Base-by-base conservation (phyloP, 495 filamentous ascomycete species). In the Aspergillus haitiensis region DNA sequence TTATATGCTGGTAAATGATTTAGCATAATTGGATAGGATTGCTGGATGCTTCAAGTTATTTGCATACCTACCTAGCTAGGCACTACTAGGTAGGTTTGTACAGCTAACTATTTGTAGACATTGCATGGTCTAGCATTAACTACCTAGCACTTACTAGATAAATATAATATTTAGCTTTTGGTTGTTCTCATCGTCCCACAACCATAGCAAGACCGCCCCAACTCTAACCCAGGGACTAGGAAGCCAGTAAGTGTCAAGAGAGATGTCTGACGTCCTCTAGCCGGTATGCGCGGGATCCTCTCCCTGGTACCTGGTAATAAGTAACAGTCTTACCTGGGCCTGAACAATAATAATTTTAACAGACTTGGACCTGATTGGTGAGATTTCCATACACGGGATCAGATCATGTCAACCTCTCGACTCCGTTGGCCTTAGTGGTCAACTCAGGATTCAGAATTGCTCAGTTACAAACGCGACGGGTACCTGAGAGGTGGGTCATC, bases 401-500 rank as follows among this genome's bases (percentile, higher is more conserved):
- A 47, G 11, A 47, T 47, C 44, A 18, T 47, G 44, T 47, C 44
- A 47, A 47, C 12, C 44, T 27, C 44, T 47, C 44, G 15, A 47
- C 44, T 47, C 44, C 15, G 37, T 40, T n/a, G n/a, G n/a, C 37
- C 37, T 7, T 8, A 27, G 21, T 27, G 21, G 21, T 45, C 18
- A 13, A 45, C 42, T 12, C 7, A 36, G 49, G 5, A n/a, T 33
- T 45, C 52, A 36, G 49, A 44, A 59, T 39, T 62, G 57, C 45
- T 31, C 40, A 54, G 49, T 33, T 54, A 62, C 58, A 63, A 56
- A 48, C 48, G 58, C 51, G 54, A 45, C 57, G 60, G 66, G 66
- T 65, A 65, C 66, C 66, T 68, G 66, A 63, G 56, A 60, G 36
- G 65, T 67, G 65, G 66, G 60, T 53, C 66, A 21, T 21, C 54